Evolutionary conservation across 768 basidiomycete genomes (phyloP).

Genomic region (Pisolithus tinctorius): DNA sequence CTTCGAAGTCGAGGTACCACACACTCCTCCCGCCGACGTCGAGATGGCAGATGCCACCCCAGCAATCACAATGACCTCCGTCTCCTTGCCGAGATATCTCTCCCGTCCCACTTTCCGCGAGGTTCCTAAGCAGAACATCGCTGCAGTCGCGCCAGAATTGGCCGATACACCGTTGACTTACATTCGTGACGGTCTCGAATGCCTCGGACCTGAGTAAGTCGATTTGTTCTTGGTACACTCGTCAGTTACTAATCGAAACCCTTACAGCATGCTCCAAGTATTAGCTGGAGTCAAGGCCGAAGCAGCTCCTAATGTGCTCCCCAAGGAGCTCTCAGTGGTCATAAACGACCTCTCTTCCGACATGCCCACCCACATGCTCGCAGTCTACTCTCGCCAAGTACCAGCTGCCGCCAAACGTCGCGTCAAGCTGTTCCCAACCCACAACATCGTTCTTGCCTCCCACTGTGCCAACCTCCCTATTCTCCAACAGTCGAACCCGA

Average conservation of each 20-base stretch:
- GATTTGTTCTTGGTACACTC: background rate
- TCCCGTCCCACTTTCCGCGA: constrained; percentile 14
- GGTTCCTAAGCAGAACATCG: constrained; percentile 11
- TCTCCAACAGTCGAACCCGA: constrained; percentile 12
- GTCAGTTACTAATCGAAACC: constrained; percentile 5
- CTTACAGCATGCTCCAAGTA: constrained; percentile 24
- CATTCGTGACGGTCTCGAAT: constrained; percentile 22
- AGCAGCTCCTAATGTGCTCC: constrained; percentile 17
- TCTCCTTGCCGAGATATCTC: constrained; percentile 19
- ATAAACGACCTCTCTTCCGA: constrained; percentile 26
- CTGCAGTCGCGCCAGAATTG: constrained; percentile 21
- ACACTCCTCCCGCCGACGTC: constrained; percentile 4
- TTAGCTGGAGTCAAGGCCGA: constrained; percentile 23
- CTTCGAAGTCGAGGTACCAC: constrained; percentile 26
- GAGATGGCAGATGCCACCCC: constrained; percentile 2
- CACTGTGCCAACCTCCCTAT: constrained; percentile 25
- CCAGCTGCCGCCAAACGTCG: constrained; percentile 21
- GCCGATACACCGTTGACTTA: constrained; percentile 17
- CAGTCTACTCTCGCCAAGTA: constrained; percentile 20
- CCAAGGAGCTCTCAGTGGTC: constrained; percentile 18
- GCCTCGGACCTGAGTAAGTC: constrained; percentile 23
- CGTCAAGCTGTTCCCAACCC: constrained; percentile 30
- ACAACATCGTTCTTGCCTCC: constrained; percentile 29
- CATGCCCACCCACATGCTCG: constrained; percentile 27
- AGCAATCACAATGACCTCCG: constrained; percentile 3